Conservation (phyloP, 495 filamentous ascomycete species). For the Neurospora sp. region DNA sequence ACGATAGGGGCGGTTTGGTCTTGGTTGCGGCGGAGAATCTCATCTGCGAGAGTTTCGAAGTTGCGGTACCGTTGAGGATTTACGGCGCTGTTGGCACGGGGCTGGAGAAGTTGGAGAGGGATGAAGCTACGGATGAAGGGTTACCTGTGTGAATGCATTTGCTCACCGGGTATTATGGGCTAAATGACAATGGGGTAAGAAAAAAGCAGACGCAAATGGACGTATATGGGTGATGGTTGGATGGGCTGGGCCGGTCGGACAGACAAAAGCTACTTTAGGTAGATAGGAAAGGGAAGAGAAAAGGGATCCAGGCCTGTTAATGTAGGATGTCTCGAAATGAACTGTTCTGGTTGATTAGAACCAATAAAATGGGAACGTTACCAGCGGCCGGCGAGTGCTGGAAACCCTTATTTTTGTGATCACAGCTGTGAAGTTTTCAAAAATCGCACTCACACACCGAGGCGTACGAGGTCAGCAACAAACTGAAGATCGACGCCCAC, state of each 20-base stretch:
- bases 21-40: conserved; percentile 65
- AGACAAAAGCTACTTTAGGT: neutral
- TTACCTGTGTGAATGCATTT: conserved; percentile 31
- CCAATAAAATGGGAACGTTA: neutral
- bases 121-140: conserved; percentile 36
- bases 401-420: neutral
- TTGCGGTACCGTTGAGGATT: conserved; percentile 70
- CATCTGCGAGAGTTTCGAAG: conserved; percentile 81
- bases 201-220: neutral
- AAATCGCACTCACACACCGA: neutral
- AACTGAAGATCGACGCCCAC: neutral
- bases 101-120: conserved; percentile 38
- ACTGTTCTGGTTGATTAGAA: neutral
- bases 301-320: neutral
- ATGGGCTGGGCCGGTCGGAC: neutral
- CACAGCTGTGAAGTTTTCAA: neutral
- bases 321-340: neutral
- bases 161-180: no score
- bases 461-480: neutral
- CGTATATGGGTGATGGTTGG: neutral
- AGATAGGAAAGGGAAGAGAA: neutral
- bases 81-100: conserved; percentile 57
- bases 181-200: neutral
- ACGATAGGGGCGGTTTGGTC: conserved; percentile 60
- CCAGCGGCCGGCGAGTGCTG: neutral